phyloP scores from a whole-genome alignment of 148 eudicot species.

The Pouteria glomerata region DNA sequence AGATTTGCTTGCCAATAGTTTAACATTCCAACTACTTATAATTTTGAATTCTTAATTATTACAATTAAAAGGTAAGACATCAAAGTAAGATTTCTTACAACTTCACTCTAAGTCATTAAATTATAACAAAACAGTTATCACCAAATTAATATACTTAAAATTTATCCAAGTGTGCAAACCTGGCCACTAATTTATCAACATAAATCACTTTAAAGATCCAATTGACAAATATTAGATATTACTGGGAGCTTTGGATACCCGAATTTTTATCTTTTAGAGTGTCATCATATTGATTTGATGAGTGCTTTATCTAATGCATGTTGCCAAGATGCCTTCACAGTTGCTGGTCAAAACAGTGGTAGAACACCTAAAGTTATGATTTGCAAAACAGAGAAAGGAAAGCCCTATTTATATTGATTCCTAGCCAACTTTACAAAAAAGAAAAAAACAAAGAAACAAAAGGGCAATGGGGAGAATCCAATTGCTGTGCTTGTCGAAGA shows the following conservation, averaged over 20 bases:
- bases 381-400: background rate
- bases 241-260: background rate
- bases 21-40: no score
- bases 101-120: no score
- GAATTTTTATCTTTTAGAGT: background rate
- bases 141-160: no score
- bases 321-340: background rate
- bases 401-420: background rate
- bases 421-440: background rate
- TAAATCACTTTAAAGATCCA: no score
- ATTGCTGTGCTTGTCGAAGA: no score
- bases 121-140: no score
- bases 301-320: background rate
- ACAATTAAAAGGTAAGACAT: no score
- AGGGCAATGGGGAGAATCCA: background rate
- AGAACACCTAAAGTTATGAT: background rate
- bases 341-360: background rate
- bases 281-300: background rate
- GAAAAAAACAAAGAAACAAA: background rate
- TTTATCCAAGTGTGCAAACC: no score
- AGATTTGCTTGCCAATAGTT: no score
- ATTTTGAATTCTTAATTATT: no score
- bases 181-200: no score
- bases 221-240: background rate
- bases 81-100: no score